These are phyloP conservation scores for Penicillium simplicissimum DNA, from an alignment of 495 filamentous ascomycete genomes.

Conservation along the genomic window DNA sequence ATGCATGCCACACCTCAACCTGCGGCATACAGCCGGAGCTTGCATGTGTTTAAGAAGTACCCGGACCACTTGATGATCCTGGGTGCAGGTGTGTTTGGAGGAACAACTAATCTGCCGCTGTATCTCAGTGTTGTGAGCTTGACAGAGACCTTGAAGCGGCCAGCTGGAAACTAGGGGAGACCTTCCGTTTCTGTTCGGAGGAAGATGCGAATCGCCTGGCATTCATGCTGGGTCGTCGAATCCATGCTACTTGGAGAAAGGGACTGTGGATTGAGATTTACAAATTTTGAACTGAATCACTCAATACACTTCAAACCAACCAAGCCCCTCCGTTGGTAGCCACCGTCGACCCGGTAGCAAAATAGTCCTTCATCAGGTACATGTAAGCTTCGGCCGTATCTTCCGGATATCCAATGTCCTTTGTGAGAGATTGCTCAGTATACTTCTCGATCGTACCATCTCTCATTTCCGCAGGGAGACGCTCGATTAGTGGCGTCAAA, in stretches of 20 bases:
- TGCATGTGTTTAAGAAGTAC: background rate
- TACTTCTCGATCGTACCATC: constrained; percentile 27
- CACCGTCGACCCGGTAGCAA: constrained; percentile 50
- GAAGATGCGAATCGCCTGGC: too few species aligned
- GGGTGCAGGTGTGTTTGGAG: background rate
- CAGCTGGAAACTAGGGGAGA: background rate
- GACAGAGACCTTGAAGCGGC: background rate
- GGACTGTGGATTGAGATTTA: too few species aligned
- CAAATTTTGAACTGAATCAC: background rate
- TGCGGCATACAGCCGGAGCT: background rate
- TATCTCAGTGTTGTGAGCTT: constrained; percentile 2
- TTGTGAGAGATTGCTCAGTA: constrained; percentile 37
- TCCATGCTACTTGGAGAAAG: too few species aligned
- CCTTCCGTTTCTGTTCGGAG: background rate
- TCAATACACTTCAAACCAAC: constrained; percentile 10
- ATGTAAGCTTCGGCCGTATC: constrained; percentile 67
- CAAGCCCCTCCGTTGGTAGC: constrained; percentile 39
- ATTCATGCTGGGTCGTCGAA: too few species aligned
- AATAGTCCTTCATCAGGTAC: constrained; percentile 62
- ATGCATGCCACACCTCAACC: background rate
- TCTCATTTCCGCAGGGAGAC: constrained; percentile 26
- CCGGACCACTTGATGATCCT: constrained; percentile 3
- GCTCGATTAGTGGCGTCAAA: constrained; percentile 51
- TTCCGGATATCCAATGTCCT: constrained; percentile 49
- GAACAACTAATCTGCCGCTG: background rate